A percentile compares a stretch with the other conserved stretches of the same genome.
Conservation (phyloP, 179 eudicot genomes). For the Gypsophila paniculata region DNA sequence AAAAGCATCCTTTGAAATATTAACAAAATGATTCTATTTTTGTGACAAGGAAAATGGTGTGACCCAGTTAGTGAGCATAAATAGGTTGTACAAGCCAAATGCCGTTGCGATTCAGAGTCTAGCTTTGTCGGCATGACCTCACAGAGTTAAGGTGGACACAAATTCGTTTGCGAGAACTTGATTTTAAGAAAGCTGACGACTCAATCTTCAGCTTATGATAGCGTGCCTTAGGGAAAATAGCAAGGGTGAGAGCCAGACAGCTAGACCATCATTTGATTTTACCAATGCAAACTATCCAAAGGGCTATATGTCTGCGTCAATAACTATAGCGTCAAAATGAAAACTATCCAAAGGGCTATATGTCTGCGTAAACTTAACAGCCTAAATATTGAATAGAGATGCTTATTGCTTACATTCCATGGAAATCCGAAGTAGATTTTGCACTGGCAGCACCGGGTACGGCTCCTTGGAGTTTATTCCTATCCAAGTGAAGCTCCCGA, state of each 20-base stretch:
- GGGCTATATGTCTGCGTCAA: too few species aligned
- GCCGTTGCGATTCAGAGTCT: too few species aligned
- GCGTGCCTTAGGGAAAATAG: neutral
- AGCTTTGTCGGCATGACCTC: too few species aligned
- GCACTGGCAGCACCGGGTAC: conserved; percentile 54
- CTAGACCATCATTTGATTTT: neutral
- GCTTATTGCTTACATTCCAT: conserved; percentile 52
- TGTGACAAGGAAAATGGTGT: neutral
- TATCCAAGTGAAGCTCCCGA: conserved; percentile 70
- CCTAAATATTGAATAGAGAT: too few species aligned
- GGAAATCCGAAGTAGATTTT: conserved; percentile 24
- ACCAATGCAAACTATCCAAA: too few species aligned
- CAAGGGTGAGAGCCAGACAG: neutral
- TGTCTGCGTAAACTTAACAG: too few species aligned
- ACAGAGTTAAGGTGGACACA: too few species aligned
- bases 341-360: too few species aligned
- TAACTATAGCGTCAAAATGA: too few species aligned
- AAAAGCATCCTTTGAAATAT: neutral
- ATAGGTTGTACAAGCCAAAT: neutral
- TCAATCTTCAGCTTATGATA: too few species aligned
- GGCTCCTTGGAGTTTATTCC: conserved; percentile 76
- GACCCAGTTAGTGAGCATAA: neutral
- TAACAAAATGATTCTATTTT: neutral
- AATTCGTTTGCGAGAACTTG: too few species aligned
- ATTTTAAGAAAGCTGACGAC: too few species aligned